Percentiles rank a stretch among this genome's conserved stretches.
Conservation (phyloP, 192 early-diverging fungal genomes). For the Mortierella claussenii region DNA sequence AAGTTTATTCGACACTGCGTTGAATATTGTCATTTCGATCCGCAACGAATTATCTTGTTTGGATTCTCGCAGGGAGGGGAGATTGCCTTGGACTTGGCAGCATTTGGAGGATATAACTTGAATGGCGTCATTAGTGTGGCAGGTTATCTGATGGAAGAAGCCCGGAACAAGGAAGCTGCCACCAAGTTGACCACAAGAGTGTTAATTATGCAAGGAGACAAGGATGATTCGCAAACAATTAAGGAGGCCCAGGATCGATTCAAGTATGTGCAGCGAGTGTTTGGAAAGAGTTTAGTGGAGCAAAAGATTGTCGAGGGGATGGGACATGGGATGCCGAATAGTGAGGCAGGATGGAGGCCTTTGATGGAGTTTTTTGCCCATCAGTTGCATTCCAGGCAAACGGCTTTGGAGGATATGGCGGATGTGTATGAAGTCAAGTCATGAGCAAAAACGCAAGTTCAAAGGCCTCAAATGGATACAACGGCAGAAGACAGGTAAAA, state of each 20-base stretch:
- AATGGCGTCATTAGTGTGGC: constrained; percentile 70
- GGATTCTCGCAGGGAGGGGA: constrained; percentile 82
- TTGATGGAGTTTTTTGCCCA: constrained; percentile 73
- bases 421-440: constrained; percentile 71
- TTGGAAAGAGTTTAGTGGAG: constrained; percentile 38
- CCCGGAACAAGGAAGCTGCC: constrained; percentile 34
- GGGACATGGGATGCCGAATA: constrained; percentile 69
- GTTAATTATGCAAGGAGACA: constrained; percentile 70
- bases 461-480: too few species aligned
- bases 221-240: constrained; percentile 57
- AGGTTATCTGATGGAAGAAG: constrained; percentile 65
- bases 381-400: constrained; percentile 61
- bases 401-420: constrained; percentile 67
- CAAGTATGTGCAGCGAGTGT: constrained; percentile 46
- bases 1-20: constrained; percentile 60
- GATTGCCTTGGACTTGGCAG: constrained; percentile 71
- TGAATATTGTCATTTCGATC: constrained; percentile 53
- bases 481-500: too few species aligned
- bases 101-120: constrained; percentile 62
- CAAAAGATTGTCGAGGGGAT: constrained; percentile 65
- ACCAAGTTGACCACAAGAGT: constrained; percentile 50
- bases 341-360: constrained; percentile 68
- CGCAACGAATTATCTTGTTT: constrained; percentile 67
- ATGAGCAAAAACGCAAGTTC: too few species aligned
- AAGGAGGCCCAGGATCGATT: constrained; percentile 52